A percentile compares a stretch with the other conserved stretches of the same genome.
Conservation (phyloP, 345 rosid species). For the Salix arbutifolia region DNA sequence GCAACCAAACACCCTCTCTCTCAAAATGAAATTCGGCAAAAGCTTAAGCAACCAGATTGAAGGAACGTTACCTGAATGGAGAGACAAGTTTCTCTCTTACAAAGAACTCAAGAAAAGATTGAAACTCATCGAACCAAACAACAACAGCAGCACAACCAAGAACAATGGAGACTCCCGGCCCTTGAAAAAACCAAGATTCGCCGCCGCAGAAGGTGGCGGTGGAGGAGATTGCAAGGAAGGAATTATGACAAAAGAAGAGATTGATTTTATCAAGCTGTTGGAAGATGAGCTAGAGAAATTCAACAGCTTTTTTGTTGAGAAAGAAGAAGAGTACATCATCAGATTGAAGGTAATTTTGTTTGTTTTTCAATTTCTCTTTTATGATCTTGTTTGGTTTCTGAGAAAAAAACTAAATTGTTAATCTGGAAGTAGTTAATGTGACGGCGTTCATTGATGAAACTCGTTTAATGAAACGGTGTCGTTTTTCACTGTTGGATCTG, state of each 20-base stretch:
- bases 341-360: slow-evolving; percentile 58
- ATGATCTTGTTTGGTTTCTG: slow-evolving; percentile 7
- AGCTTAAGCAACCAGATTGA: slow-evolving; percentile 95
- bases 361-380: not conserved
- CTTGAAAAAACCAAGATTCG: slow-evolving; percentile 47
- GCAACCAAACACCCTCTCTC: not conserved
- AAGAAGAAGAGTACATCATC: slow-evolving; percentile 96
- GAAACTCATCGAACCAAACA: slow-evolving; percentile 58
- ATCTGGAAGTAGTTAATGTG: not conserved
- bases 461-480: slow-evolving; percentile 7
- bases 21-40: slow-evolving; percentile 82
- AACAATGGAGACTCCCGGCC: slow-evolving; percentile 38
- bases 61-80: slow-evolving; percentile 90
- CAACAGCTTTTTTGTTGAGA: slow-evolving; percentile 80
- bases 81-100: slow-evolving; percentile 91
- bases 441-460: not conserved
- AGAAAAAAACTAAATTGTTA: not conserved
- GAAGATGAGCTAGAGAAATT: slow-evolving; percentile 91
- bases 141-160: slow-evolving; percentile 16
- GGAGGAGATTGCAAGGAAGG: slow-evolving; percentile 21
- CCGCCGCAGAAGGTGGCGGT: slow-evolving; percentile 8
- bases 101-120: slow-evolving; percentile 86
- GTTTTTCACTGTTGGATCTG: not conserved
- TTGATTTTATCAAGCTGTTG: slow-evolving; percentile 58
- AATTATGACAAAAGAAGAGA: slow-evolving; percentile 57